Conservation (phyloP, 1,139 yeast species). For the Hemisphaericaspora xylofermentans region DNA sequence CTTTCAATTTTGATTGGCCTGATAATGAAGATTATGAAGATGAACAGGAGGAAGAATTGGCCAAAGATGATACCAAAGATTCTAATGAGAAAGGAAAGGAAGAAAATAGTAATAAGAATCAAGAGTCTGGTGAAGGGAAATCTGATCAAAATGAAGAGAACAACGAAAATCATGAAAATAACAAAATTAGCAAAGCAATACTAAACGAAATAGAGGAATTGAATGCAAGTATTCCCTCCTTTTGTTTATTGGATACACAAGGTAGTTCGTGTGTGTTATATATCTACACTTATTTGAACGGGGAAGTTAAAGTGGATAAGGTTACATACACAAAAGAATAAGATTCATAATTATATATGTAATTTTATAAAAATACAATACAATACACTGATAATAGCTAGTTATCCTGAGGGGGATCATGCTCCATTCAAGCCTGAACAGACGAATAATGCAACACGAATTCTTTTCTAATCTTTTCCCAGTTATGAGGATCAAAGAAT, state of each 20-base stretch:
- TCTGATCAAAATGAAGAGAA: conserved; percentile 4
- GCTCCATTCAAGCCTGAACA: conserved; percentile 38
- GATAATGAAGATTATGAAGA: conserved; percentile 48
- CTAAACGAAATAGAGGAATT: conserved; percentile 22
- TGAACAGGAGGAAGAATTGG: conserved; percentile 35
- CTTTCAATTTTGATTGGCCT: conserved; percentile 55
- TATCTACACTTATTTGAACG: conserved; percentile 77
- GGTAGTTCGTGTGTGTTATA: conserved; percentile 76
- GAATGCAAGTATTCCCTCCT: conserved; percentile 62
- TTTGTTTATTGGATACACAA: conserved; percentile 82
- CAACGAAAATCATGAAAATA: conserved; percentile 13
- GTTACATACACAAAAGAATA: conserved; percentile 72
- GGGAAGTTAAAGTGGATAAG: conserved; percentile 90
- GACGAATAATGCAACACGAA: conserved; percentile 65
- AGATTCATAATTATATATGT: conserved; percentile 3
- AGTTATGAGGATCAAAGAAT: conserved; percentile 91
- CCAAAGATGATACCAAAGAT: conserved; percentile 29
- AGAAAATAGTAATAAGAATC: too few species aligned
- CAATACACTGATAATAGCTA: not conserved
- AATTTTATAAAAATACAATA: not conserved
- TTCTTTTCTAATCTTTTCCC: conserved; percentile 93
- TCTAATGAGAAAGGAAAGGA: conserved; percentile 15
- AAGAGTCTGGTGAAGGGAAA: conserved; percentile 23
- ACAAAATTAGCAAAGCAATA: conserved; percentile 10
- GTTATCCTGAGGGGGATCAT: not conserved